Evolutionary conservation across 2,329 filamentous ascomycete species (phyloP).

Genomic region (Paraphaeosphaeria sporulosa): DNA sequence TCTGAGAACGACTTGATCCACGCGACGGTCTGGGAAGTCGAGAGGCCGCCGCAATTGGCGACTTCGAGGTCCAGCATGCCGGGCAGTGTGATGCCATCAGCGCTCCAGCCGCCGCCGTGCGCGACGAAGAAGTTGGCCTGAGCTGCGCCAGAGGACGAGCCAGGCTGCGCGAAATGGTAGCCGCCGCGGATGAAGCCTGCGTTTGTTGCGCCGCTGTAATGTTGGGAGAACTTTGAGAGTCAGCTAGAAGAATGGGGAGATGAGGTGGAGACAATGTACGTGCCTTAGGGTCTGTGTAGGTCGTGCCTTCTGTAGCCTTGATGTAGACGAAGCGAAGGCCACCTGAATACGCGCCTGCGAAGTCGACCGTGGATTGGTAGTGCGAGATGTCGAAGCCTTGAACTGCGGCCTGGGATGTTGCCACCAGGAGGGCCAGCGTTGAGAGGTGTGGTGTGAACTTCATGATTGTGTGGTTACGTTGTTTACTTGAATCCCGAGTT

Average conservation of each 20-base stretch:
- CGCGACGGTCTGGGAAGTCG: slow-evolving; percentile 51
- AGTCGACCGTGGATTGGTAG: slow-evolving; percentile 44
- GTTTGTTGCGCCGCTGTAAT: slow-evolving; percentile 60
- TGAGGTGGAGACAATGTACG: neutral
- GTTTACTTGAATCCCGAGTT: neutral
- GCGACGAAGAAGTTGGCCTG: slow-evolving; percentile 63
- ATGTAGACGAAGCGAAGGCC: slow-evolving; percentile 47
- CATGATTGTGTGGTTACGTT: slow-evolving; percentile 3
- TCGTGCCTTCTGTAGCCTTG: slow-evolving; percentile 61
- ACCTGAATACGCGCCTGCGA: slow-evolving; percentile 37
- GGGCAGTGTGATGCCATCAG: slow-evolving; percentile 63
- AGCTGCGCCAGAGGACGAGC: slow-evolving; percentile 52
- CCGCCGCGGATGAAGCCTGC: slow-evolving; percentile 63
- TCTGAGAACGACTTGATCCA: slow-evolving; percentile 46
- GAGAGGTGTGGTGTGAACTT: slow-evolving; percentile 9
- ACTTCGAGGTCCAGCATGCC: slow-evolving; percentile 61
- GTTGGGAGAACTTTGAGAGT: slow-evolving; percentile 52
- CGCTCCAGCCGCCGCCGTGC: slow-evolving; percentile 63
- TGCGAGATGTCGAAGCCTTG: slow-evolving; percentile 46
- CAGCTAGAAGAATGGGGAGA: slow-evolving; percentile 16
- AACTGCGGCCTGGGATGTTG: slow-evolving; percentile 24
- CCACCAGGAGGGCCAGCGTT: slow-evolving; percentile 3
- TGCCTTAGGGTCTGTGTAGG: slow-evolving; percentile 41
- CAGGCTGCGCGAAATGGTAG: slow-evolving; percentile 64
- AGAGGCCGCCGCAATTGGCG: slow-evolving; percentile 18